phyloP scores from a whole-genome alignment of 352 stramenopile species.

The Phytophthora citrophthora region DNA sequence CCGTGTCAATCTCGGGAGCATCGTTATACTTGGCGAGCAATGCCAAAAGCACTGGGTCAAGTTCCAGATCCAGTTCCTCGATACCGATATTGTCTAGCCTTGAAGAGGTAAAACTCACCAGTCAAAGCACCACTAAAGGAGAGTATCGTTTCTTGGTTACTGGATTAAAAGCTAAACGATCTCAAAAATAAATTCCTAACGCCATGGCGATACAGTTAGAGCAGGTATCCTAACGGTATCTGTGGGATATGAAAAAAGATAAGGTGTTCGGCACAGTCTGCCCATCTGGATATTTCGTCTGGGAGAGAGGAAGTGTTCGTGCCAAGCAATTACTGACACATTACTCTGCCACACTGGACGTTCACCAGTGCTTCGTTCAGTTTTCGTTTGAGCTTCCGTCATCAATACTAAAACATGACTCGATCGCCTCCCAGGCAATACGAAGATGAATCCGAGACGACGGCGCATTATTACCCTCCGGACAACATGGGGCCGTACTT shows the following conservation, averaged over 20 bases:
- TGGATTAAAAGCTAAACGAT: not conserved
- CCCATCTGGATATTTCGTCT: not conserved
- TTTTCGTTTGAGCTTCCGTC: conserved; percentile 27
- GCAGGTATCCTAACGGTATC: too few relatives aligned
- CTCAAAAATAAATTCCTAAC: not conserved
- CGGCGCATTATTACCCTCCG: conserved; percentile 37
- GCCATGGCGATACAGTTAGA: too few relatives aligned
- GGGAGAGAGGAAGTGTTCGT: conserved; percentile 7
- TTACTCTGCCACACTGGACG: conserved; percentile 24
- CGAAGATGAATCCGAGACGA: conserved; percentile 31
- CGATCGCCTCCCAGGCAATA: conserved; percentile 24
- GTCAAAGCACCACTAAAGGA: not conserved
- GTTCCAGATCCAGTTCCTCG: not conserved
- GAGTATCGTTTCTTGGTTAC: not conserved
- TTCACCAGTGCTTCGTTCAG: conserved; percentile 24
- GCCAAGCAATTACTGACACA: conserved; percentile 1
- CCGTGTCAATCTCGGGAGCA: not conserved
- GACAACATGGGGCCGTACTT: conserved; percentile 37
- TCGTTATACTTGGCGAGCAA: conserved; percentile 6
- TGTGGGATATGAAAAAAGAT: too few relatives aligned
- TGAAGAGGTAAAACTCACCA: not conserved
- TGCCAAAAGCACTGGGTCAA: conserved; percentile 5
- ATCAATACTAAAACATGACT: conserved; percentile 24
- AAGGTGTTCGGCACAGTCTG: not conserved
- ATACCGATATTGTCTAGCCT: not conserved